Percentiles rank a stretch among this genome's conserved stretches.
Conservation (phyloP, 78 protist species). For the Dictyostelium discoideum region dicty_2.7 NC_007091.3:3239501-3240000, state of each 20-base stretch:
- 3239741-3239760: background rate
- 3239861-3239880: background rate
- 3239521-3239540: slow-evolving; percentile 82
- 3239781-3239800: slow-evolving; percentile 12
- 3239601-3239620: slow-evolving; percentile 82
- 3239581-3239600: slow-evolving; percentile 25
- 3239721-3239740: background rate
- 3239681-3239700: background rate
- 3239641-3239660: background rate
- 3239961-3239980: slow-evolving; percentile 29
- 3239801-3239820: background rate
- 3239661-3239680: background rate
- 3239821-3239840: slow-evolving; percentile 2
- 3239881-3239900: slow-evolving; percentile 12
- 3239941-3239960: background rate
- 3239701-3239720: background rate
- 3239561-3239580: slow-evolving; percentile 84
- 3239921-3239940: no score
- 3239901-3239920: background rate
- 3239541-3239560: background rate
- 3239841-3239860: background rate
- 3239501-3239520: slow-evolving; percentile 60
- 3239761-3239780: background rate
- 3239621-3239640: slow-evolving; percentile 23
- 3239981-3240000: background rate